Base-by-base conservation (phyloP, 2,329 filamentous ascomycete species). In the Curvularia hawaiiensis region DNA sequence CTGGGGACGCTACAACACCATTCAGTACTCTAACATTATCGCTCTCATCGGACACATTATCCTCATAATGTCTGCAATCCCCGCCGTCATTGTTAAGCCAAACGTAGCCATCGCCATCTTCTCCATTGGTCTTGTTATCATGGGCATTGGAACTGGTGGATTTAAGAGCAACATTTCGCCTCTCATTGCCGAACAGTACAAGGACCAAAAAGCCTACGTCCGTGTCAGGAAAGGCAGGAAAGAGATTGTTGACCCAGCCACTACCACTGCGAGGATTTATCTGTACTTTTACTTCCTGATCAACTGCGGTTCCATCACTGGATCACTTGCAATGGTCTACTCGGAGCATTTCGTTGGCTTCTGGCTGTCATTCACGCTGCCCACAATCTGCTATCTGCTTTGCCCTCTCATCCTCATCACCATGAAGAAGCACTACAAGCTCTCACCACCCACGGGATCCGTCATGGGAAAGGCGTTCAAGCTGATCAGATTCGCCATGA, bases 351-450 rank as follows among this genome's bases (percentile, higher is more conserved):
- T 46, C 11, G 47, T 52, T 20, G 89, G 89, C 9, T 92, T 90
- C 80, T 92, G 86, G 85, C 81, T 91, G 12, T 84, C 88, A 1
- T 92, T 82, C 77, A 78, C 88, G 12, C 80, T 91, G 10, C 89
- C 89, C 3, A 91, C 89, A 0, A 72, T 80, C 50, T 78, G 90
- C 68, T 89, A 90, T 78, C 77, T 85, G 12, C 45, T 85, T 41
- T 86, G 85, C 52, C 58, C 84, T 0, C 80, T 89, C 6, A 79
- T 91, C 40, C 77, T 82, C 39, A 75, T 85, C 53, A 82, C 82
- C 67, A 83, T 85, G 72, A 88, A 88, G 69, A 82, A 72, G 59
- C 90, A 90, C 22, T 92, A 92, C 77, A 80, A 81, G 59, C 81
- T 85, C 11, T 79, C 79, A 4, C 87, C 88, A 5, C 90, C 91